These are phyloP conservation scores for Cymbopogon flexuosus DNA, from an alignment of 202 grass and related monocot genomes.

Conservation along the genomic window DNA sequence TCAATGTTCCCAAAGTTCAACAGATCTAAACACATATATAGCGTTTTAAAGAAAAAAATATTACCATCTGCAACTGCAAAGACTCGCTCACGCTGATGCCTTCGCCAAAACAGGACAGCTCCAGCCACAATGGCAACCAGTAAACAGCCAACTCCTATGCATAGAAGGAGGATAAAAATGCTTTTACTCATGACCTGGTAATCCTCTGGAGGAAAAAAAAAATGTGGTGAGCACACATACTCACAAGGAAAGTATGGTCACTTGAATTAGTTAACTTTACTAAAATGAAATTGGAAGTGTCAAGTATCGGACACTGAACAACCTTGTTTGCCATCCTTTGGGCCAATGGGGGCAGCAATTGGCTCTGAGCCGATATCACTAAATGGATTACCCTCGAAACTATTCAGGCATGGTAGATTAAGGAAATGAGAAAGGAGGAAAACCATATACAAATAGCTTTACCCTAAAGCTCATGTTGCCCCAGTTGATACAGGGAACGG, in stretches of 20 bases:
- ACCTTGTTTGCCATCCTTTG: slow-evolving; percentile 28
- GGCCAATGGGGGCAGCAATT: slow-evolving; percentile 25
- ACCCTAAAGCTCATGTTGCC: background rate
- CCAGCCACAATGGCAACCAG: slow-evolving; percentile 18
- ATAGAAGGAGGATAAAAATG: slow-evolving; percentile 14
- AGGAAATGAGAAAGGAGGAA: background rate
- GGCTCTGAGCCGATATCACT: slow-evolving; percentile 12
- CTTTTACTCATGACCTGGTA: background rate
- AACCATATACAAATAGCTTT: background rate
- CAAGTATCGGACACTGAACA: background rate
- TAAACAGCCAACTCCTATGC: background rate
- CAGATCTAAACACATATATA: background rate
- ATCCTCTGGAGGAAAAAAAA: slow-evolving; percentile 28
- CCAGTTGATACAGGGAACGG: background rate
- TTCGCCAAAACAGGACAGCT: slow-evolving; percentile 34
- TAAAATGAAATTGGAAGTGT: background rate
- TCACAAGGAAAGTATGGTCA: background rate
- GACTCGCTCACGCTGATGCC: slow-evolving; percentile 44
- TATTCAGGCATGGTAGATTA: slow-evolving; percentile 31
- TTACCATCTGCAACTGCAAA: slow-evolving; percentile 74
- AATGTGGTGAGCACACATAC: slow-evolving; percentile 13
- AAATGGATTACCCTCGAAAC: slow-evolving; percentile 62
- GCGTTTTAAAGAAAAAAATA: background rate
- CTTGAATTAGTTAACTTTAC: background rate
- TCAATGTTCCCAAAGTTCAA: slow-evolving; percentile 9